Evolutionary conservation across 1,284 basidiomycete species (phyloP).

Genomic region (Cystobasidium pallidum): DNA sequence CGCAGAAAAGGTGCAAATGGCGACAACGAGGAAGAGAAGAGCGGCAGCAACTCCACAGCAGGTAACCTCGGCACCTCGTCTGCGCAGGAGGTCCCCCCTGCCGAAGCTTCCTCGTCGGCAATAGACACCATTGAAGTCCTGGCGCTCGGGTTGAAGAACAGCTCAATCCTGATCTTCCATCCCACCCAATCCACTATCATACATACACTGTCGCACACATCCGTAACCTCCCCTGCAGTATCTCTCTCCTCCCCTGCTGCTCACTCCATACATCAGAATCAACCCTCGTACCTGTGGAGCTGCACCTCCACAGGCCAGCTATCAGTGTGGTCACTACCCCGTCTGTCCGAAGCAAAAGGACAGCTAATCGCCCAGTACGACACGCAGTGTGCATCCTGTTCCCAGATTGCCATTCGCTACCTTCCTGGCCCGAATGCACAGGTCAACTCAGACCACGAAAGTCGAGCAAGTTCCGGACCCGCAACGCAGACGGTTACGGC

Average conservation of each 20-base stretch:
- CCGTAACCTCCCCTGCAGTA: constrained; percentile 3
- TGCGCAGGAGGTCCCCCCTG: not conserved
- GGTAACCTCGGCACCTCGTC: not conserved
- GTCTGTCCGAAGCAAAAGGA: constrained; percentile 2
- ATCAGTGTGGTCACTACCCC: constrained; percentile 23
- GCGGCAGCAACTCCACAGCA: not conserved
- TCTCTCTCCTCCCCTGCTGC: constrained; percentile 1
- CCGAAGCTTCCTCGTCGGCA: not conserved
- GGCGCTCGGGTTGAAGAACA: constrained; percentile 24
- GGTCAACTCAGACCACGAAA: not conserved
- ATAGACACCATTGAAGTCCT: not conserved
- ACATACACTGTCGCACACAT: constrained; percentile 32
- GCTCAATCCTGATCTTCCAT: constrained; percentile 21
- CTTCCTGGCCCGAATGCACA: not conserved
- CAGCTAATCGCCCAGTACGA: constrained; percentile 15
- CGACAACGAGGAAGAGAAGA: not conserved
- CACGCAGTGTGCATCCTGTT: constrained; percentile 12
- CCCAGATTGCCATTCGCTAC: not conserved
- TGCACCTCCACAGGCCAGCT: constrained; percentile 22
- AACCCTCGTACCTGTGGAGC: constrained; percentile 17
- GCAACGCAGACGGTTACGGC: not conserved
- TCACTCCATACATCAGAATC: not conserved
- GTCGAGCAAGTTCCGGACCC: constrained; percentile 2
- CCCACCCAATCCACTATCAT: constrained; percentile 33
- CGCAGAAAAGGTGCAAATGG: constrained; percentile 13